phyloP scores from a whole-genome alignment of 2,329 filamentous ascomycete species.

The Corniculantispora saksenae region DNA sequence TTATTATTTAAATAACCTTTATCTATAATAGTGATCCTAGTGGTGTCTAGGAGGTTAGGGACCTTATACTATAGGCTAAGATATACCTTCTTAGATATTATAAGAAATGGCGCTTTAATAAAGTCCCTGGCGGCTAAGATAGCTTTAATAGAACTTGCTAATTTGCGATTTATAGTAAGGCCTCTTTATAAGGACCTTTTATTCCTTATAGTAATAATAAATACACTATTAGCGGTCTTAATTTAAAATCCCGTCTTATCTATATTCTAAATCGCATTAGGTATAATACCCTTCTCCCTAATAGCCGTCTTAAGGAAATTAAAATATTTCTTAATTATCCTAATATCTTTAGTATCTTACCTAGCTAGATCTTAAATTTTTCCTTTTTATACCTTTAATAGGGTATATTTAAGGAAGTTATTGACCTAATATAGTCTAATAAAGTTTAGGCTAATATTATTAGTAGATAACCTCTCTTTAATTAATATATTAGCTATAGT shows the following conservation, averaged over 20 bases:
- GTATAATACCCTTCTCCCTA: conserved; percentile 10
- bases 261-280: conserved; percentile 21
- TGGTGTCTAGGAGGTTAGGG: conserved; percentile 1
- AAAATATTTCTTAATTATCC: conserved; percentile 12
- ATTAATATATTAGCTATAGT: neutral
- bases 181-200: conserved; percentile 10
- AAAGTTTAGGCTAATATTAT: neutral
- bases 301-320: conserved; percentile 9
- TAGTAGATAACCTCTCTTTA: neutral
- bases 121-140: conserved; percentile 13
- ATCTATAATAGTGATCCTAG: neutral
- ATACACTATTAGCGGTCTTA: conserved; percentile 12
- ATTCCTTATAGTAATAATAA: conserved; percentile 9
- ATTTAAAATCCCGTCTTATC: conserved; percentile 22
- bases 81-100: conserved; percentile 7
- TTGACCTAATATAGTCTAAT: conserved; percentile 11
- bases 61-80: conserved; percentile 17
- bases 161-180: conserved; percentile 13
- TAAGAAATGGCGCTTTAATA: conserved; percentile 13
- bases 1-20: conserved; percentile 19
- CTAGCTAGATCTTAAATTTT: conserved; percentile 18
- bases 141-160: conserved; percentile 18
- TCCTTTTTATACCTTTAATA: conserved; percentile 1
- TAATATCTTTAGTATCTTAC: conserved; percentile 9
- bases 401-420: conserved; percentile 18